Base-by-base conservation (phyloP, 2,329 filamentous ascomycete species). In the Colletotrichum sp. region DNA sequence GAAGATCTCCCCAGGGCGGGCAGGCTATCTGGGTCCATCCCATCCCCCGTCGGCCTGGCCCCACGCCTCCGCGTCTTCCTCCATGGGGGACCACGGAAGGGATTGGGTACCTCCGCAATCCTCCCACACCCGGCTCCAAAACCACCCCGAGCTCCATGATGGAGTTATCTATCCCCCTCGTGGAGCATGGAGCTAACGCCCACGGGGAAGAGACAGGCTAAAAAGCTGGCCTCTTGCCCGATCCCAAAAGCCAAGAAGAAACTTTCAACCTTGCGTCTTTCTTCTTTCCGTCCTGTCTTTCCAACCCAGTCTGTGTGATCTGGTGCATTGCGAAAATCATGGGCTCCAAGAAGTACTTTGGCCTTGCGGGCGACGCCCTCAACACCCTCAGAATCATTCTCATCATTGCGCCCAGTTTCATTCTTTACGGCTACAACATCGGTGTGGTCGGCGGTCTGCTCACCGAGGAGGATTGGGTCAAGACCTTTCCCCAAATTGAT, bases 401-500 rank as follows among this genome's bases (percentile, higher is more conserved):
- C 67, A 84, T 88, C 61, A 86, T 88, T n/a, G 83, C 82, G 6
- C 87, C 87, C 3, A 81, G 86, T 15, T 85, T 86, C 78, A 83
- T 86, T 77, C 79, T 86, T 28, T 86, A 85, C 74, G 85, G 85
- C 5, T 86, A 86, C 78, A 86, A 86, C 77, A 84, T 86, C 71
- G 83, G 84, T 6, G 83, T 83, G 60, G 79, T 85, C 36, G 84
- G 83, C 48, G 84, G 83, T 13, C 79, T 86, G 15, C 73, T 85
- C 8, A 83, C 82, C 5, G 79, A 82, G 63, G 72, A 80, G 6
- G 78, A 83, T 72, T 84, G 82, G 81, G 82, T 83, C 15, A 79
- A 80, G 43, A 84, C 82, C 9, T 86, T 86, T 67, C 84, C 85
- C 21, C 77, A 83, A 69, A 84, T 86, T 78, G 83, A 86, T 76